Evolutionary conservation across 768 basidiomycete species (phyloP).

Genomic region (Tylopilus subfusipes): DNA sequence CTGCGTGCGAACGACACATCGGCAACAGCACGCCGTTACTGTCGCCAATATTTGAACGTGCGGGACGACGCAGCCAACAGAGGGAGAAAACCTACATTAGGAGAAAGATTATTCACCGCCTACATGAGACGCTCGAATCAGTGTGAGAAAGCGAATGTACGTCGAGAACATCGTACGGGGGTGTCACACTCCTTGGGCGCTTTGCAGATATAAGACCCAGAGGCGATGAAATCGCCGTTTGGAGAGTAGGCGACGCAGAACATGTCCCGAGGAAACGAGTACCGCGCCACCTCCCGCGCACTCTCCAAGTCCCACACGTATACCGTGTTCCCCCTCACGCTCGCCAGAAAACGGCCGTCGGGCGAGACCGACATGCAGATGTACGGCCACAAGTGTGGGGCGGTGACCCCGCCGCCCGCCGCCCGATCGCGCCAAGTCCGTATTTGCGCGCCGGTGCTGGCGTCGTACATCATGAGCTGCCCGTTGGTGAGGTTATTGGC

Average conservation of each 20-base stretch:
- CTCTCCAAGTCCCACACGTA: conserved; percentile 18
- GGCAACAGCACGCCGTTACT: not conserved
- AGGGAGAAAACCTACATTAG: conserved; percentile 6
- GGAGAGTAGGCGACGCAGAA: conserved; percentile 23
- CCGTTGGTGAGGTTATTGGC: conserved; percentile 24
- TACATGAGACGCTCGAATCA: conserved; percentile 1
- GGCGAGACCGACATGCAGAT: conserved; percentile 24
- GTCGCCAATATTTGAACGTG: not conserved
- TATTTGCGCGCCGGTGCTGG: conserved; percentile 15
- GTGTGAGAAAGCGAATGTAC: not conserved
- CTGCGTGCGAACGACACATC: not conserved
- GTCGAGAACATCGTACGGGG: conserved; percentile 4
- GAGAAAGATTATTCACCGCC: conserved; percentile 1
- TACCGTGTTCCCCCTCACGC: conserved; percentile 19
- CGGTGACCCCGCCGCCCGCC: not conserved
- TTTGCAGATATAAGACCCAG: conserved; percentile 16
- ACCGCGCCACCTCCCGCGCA: conserved; percentile 15
- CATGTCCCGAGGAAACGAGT: conserved; percentile 23
- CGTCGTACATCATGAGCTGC: conserved; percentile 24
- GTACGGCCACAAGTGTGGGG: conserved; percentile 21
- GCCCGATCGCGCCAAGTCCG: conserved; percentile 20
- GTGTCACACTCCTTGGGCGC: conserved; percentile 6
- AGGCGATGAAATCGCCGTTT: conserved; percentile 17
- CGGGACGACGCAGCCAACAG: not conserved
- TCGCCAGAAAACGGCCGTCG: conserved; percentile 14